Evolutionary conservation across 352 stramenopile species (phyloP), one percentile per base, ranked within the genome.

Genomic region (Thraustochytrium striatum): DNA sequence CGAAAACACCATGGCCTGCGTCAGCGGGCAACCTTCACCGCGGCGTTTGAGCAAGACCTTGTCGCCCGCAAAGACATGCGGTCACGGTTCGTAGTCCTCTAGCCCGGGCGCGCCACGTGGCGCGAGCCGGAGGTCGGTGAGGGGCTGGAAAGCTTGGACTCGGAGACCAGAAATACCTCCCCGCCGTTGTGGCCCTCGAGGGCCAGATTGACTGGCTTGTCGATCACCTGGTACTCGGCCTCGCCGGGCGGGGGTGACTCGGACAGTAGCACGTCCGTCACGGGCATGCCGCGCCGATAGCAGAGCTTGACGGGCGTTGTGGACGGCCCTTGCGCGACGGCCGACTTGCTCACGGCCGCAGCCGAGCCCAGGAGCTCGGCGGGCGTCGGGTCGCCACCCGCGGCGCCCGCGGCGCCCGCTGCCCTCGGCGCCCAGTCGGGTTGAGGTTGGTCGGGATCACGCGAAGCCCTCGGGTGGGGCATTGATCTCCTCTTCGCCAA

Each of bases 291-390:
- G 35, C 69, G 69, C 69, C 43, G 72, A 52, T 79, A 79, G 69
- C 69, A 79, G 53, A 79, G 44, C 52, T 72, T 79, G 16, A 79
- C 69, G 13, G 69, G 69, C 39, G 69, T 79, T 7, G 69, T 79
- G 13, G 55, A 28, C n/a, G 69, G 69, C 19, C 69, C 69, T 5
- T 3, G 7, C 3, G 69, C 21, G 9, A 69, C 53, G n/a, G 69
- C n/a, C 19, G 30, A 73, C 13, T 61, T 35, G 11, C 25, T 11
- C 25, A 21, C 32, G 1, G 69, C 7, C 35, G 69, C 33, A 57
- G 13, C 7, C 25, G 9, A 7, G 57, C 11, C 59, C 7, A 38
- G n/a, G 30, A 9, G 8, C 28, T 33, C 38, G 3, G 59, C 21
- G 5, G 33, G 2, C 25, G 59, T 5, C 59, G 19, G n/a, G 16